phyloP scores from a whole-genome alignment of 2,329 filamentous ascomycete species.

The Aspergillus pseudoterreus region DNA sequence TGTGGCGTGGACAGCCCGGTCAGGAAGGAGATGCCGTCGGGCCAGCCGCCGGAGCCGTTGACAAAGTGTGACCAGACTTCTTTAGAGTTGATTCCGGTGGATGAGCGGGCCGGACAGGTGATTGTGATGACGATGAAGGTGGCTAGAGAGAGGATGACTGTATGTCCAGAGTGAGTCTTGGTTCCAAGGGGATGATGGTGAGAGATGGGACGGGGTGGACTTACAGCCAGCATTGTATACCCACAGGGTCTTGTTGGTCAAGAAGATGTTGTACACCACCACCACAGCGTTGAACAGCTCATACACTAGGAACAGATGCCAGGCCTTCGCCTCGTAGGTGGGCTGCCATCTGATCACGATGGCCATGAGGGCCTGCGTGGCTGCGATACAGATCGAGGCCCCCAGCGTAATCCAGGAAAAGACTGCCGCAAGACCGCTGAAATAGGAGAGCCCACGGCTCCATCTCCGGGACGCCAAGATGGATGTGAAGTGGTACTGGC shows the following conservation, averaged over 20 bases:
- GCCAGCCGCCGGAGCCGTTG: constrained; percentile 22
- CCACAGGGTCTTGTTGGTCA: constrained; percentile 21
- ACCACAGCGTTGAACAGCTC: constrained; percentile 15
- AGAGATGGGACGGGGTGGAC: neutral
- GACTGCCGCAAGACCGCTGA: constrained; percentile 18
- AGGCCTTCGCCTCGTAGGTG: constrained; percentile 14
- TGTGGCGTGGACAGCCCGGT: constrained; percentile 22
- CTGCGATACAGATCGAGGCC: constrained; percentile 16
- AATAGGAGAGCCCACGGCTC: constrained; percentile 20
- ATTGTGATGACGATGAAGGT: constrained; percentile 20
- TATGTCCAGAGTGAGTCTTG: neutral
- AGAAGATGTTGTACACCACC: constrained; percentile 17
- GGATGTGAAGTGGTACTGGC: constrained; percentile 28
- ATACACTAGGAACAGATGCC: constrained; percentile 22
- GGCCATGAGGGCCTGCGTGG: constrained; percentile 18
- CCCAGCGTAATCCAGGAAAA: constrained; percentile 20
- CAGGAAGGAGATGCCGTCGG: constrained; percentile 21
- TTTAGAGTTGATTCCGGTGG: constrained; percentile 10
- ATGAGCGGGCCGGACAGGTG: constrained; percentile 18
- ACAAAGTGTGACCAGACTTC: constrained; percentile 14
- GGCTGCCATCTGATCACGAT: constrained; percentile 20
- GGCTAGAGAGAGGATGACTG: constrained; percentile 18
- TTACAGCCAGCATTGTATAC: constrained; percentile 20
- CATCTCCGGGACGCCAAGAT: constrained; percentile 22
- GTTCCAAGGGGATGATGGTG: neutral